Evolutionary conservation across 1,284 basidiomycete genomes (phyloP), one percentile per base, ranked within the genome.

Genomic region (Laetiporus sulphureus): DNA sequence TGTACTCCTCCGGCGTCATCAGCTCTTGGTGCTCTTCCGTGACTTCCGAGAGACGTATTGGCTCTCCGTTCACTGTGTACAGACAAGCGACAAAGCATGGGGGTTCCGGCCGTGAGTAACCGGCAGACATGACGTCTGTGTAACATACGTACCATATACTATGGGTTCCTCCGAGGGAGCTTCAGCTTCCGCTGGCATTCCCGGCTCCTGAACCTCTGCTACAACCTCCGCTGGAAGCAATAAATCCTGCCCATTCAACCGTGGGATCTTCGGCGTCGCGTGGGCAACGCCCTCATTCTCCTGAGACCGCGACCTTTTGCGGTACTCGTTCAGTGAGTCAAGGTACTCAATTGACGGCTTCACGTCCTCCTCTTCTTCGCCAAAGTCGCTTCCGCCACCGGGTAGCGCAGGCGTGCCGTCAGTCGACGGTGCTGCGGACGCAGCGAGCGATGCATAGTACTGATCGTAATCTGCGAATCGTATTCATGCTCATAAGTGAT

Each of bases 1-100:
- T 78, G 56, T 89, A 90, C 60, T 90, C 86, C 40, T 90, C 87
- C 6, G 84, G 79, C 8, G 84, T 86, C 86, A 90, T 90, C 54
- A 80, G 58, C 38, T 88, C 85, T 52, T 89, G 83, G 53, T 89
- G 80, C 51, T 86, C 87, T 54, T 90, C 86, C 8, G 83, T 88
- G 36, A 90, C 73, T 48, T 74, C 65, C n/a, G 82, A 85, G 56
- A 82, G 81, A 12, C 72, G 68, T 46, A 83, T 75, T 5, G 75
- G 69, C 42, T 67, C 62, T n/a, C 86, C 84, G 48, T 83, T 79
- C 19, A 89, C 86, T 86, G 45, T 12, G 36, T 29, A n/a, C n/a
- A n/a, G n/a, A n/a, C n/a, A n/a, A n/a, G n/a, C n/a, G n/a, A n/a
- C n/a, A n/a, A n/a, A n/a, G n/a, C n/a, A n/a, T n/a, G n/a, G n/a